phyloP scores from a whole-genome alignment of 306 rosid species.

The Parietaria judaica region DNA sequence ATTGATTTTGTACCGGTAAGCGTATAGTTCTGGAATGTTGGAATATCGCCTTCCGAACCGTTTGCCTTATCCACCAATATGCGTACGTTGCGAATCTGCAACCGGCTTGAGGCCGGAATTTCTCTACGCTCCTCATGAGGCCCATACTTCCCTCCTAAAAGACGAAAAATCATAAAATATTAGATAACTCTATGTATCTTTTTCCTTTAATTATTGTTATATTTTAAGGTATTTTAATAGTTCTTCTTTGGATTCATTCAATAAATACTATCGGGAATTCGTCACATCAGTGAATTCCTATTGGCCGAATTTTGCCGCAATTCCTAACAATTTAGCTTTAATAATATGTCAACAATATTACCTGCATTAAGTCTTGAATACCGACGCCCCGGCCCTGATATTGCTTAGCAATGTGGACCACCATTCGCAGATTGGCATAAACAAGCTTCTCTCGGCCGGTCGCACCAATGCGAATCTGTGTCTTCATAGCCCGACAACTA shows the following conservation, averaged over 20 bases:
- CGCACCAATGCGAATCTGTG: conserved; percentile 42
- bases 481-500: conserved; percentile 40
- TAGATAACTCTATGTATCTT: too few relatives aligned
- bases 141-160: conserved; percentile 87
- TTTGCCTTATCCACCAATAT: conserved; percentile 82
- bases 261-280: too few relatives aligned
- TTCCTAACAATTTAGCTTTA: neutral
- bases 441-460: conserved; percentile 64
- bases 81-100: conserved; percentile 83
- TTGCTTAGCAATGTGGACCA: conserved; percentile 81
- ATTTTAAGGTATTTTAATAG: too few relatives aligned
- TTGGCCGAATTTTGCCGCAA: too few relatives aligned
- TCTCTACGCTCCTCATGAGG: conserved; percentile 74
- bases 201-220: too few relatives aligned
- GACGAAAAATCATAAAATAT: neutral
- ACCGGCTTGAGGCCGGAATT: conserved; percentile 78
- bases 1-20: conserved; percentile 45
- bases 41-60: conserved; percentile 63
- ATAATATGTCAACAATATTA: conserved; percentile 13
- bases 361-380: conserved; percentile 91
- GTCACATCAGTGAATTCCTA: too few relatives aligned
- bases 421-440: conserved; percentile 74
- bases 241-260: too few relatives aligned
- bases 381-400: conserved; percentile 80
- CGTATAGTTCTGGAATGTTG: conserved; percentile 78